These are phyloP conservation scores for thale cress (Arabidopsis thaliana) DNA, from an alignment of 345 rosid genomes.

Conservation along the genomic window DNA sequence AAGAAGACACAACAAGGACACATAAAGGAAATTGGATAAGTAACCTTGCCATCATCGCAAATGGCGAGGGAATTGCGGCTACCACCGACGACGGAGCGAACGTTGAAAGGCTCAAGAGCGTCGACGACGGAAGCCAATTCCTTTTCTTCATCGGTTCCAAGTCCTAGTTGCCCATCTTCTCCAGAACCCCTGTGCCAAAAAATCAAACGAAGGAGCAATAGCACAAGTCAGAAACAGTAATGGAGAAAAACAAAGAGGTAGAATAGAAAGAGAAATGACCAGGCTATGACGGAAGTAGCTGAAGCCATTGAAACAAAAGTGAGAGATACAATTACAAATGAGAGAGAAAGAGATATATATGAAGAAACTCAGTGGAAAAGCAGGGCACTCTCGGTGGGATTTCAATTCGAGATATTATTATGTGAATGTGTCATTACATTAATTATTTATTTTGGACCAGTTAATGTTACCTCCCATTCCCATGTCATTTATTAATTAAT, in stretches of 20 bases:
- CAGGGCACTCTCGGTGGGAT: constrained; percentile 23
- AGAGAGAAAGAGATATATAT: neutral
- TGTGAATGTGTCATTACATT: constrained; percentile 22
- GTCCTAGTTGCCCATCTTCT: constrained; percentile 96
- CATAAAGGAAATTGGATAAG: constrained; percentile 3
- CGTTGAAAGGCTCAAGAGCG: constrained; percentile 68
- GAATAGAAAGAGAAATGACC: constrained; percentile 40
- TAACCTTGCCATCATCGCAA: constrained; percentile 92
- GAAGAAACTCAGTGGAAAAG: constrained; percentile 36
- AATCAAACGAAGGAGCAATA: constrained; percentile 1
- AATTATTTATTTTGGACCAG: neutral
- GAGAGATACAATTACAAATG: neutral
- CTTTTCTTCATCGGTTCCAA: constrained; percentile 80
- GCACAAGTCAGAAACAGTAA: constrained; percentile 23
- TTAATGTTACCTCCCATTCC: neutral
- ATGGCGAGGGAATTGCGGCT: constrained; percentile 99
- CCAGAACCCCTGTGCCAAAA: constrained; percentile 78
- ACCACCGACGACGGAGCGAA: constrained; percentile 92
- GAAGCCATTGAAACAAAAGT: constrained; percentile 47
- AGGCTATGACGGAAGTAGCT: constrained; percentile 54
- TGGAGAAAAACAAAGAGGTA: constrained; percentile 15
- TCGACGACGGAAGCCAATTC: constrained; percentile 75
- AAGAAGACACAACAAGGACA: neutral
- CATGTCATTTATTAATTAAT: neutral
- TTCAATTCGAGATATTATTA: constrained; percentile 17